Evolutionary conservation across 768 basidiomycete species (phyloP).

Genomic region (Naganishia kalamii): DNA sequence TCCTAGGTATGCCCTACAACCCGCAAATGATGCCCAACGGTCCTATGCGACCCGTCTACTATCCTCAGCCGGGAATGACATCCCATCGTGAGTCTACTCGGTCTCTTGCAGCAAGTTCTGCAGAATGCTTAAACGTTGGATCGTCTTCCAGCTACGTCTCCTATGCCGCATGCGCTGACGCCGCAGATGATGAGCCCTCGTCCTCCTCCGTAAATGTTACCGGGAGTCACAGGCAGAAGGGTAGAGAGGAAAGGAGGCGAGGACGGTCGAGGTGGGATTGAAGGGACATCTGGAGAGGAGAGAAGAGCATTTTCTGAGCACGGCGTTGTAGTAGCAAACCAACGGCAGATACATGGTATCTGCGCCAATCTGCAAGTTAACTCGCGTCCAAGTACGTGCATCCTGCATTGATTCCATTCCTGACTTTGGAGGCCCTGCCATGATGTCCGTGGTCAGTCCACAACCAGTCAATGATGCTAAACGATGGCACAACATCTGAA

Average conservation of each 20-base stretch:
- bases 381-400: no score
- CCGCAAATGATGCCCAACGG: constrained; percentile 8
- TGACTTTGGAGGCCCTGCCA: no score
- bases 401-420: no score
- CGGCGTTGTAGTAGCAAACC: no score
- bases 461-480: no score
- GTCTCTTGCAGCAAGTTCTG: not conserved
- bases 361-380: no score
- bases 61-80: not conserved
- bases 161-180: not conserved
- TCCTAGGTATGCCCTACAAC: constrained; percentile 7
- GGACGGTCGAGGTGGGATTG: not conserved
- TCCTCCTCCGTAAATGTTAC: not conserved
- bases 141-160: not conserved
- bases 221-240: not conserved
- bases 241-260: not conserved
- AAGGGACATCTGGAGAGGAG: no score
- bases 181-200: constrained; percentile 14
- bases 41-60: not conserved
- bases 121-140: not conserved
- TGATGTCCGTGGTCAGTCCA: no score
- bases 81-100: not conserved
- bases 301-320: no score
- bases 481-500: not conserved
- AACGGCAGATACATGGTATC: no score